A percentile compares a stretch with the other conserved stretches of the same genome.
Conservation (phyloP, 306 rosid genomes). For the Rosa lucieae region DNA sequence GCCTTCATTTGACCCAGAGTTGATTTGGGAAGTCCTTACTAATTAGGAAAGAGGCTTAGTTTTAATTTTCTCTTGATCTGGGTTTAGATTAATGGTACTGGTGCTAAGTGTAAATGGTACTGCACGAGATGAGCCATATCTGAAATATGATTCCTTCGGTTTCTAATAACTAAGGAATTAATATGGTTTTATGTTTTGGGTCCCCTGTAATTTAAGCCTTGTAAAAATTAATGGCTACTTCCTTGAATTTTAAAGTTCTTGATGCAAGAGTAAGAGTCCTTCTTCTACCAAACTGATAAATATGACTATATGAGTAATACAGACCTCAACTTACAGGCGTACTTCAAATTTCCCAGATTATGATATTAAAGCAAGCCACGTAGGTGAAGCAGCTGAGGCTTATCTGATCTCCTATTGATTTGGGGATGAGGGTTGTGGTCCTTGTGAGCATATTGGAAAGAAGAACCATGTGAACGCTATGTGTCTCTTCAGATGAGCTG, state of each 20-base stretch:
- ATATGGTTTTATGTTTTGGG: not conserved
- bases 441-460: not conserved
- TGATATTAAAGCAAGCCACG: not conserved
- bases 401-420: not conserved
- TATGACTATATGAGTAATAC: not conserved
- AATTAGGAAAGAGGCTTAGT: conserved; percentile 29
- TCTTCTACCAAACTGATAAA: not conserved
- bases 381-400: not conserved
- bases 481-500: conserved; percentile 1
- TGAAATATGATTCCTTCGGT: not conserved
- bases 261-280: not conserved
- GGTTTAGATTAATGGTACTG: not conserved
- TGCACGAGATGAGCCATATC: not conserved
- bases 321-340: not conserved
- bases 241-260: not conserved
- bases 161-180: not conserved
- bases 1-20: conserved; percentile 88
- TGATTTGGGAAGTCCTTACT: conserved; percentile 28
- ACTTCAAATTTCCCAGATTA: not conserved
- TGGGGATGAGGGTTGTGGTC: conserved; percentile 23
- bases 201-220: conserved; percentile 17
- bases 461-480: conserved; percentile 13
- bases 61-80: not conserved
- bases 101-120: conserved; percentile 22
- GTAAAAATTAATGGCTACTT: not conserved